These are phyloP conservation scores for Wallacemonas sp. DNA, from an alignment of 208 protist species.

Conservation along the genomic window DNA sequence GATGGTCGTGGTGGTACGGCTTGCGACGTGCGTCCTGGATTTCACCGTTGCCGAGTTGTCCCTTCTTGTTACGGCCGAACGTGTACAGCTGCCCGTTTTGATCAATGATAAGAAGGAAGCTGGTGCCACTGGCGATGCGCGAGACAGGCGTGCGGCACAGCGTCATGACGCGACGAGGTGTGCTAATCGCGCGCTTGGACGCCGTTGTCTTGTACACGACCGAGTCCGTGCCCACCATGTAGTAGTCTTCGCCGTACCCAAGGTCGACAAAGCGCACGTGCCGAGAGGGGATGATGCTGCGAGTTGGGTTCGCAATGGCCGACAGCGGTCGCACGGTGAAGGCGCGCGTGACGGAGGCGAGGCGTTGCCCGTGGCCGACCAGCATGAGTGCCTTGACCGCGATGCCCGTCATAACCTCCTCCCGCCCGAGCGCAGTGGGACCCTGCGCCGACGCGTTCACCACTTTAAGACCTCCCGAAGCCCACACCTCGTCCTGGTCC, in stretches of 20 bases:
- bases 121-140: constrained; percentile 70
- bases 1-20: constrained; percentile 42
- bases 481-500: constrained; percentile 85
- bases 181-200: constrained; percentile 65
- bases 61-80: constrained; percentile 80
- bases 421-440: constrained; percentile 46
- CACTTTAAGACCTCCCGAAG: constrained; percentile 68
- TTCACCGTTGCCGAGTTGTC: constrained; percentile 82
- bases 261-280: constrained; percentile 77
- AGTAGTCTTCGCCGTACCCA: constrained; percentile 82
- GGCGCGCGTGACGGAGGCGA: constrained; percentile 67
- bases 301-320: constrained; percentile 59
- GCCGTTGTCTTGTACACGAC: constrained; percentile 85
- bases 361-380: constrained; percentile 61
- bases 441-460: constrained; percentile 35
- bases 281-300: constrained; percentile 73
- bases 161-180: constrained; percentile 81
- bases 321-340: constrained; percentile 84
- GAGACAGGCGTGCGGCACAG: constrained; percentile 70
- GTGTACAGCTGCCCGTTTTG: constrained; percentile 83
- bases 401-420: constrained; percentile 66
- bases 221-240: constrained; percentile 85
- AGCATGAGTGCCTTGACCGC: constrained; percentile 70
- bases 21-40: constrained; percentile 63
- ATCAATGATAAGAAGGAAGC: constrained; percentile 85